A percentile compares a stretch with the other conserved stretches of the same genome.
phyloP scores from a whole-genome alignment of 805 yeast genomes.

The Huiozyma sinensis region DNA sequence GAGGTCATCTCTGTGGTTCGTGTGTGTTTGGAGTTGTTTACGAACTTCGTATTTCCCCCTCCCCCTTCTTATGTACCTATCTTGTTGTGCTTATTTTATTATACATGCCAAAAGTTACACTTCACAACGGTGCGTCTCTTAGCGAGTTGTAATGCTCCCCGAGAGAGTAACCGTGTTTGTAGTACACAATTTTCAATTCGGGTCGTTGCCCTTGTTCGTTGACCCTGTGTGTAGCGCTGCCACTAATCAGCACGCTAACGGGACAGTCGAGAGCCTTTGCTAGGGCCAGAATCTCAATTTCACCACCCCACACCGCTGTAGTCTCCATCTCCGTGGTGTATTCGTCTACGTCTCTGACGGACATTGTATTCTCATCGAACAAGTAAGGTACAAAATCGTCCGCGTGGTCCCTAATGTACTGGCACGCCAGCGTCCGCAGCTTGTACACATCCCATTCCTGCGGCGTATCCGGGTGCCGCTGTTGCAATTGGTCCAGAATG shows the following conservation, averaged over 20 bases:
- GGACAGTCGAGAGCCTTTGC: constrained; percentile 62
- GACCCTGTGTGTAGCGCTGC: constrained; percentile 53
- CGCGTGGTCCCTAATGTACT: constrained; percentile 50
- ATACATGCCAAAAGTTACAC: neutral
- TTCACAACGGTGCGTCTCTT: constrained; percentile 30
- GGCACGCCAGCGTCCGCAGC: constrained; percentile 55
- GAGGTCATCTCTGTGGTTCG: neutral
- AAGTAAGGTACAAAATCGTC: constrained; percentile 73
- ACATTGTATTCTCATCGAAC: constrained; percentile 66
- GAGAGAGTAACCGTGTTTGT: constrained; percentile 73
- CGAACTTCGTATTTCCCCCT: no score
- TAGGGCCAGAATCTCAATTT: constrained; percentile 78
- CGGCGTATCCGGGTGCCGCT: constrained; percentile 34
- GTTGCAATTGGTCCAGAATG: constrained; percentile 60
- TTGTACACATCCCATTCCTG: constrained; percentile 24
- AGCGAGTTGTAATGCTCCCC: constrained; percentile 94
- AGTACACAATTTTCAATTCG: constrained; percentile 63
- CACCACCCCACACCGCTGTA: constrained; percentile 97
- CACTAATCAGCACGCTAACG: constrained; percentile 68
- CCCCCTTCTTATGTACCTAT: neutral
- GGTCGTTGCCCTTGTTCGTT: constrained; percentile 48
- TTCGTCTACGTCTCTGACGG: constrained; percentile 50
- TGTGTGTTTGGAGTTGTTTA: no score
- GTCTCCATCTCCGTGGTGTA: constrained; percentile 57
- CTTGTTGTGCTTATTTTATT: neutral